Percentiles rank a stretch among this genome's conserved stretches.
Evolutionary conservation across 1,284 basidiomycete genomes (phyloP).

Genomic region (Melampsora abietis-canadensis): DNA sequence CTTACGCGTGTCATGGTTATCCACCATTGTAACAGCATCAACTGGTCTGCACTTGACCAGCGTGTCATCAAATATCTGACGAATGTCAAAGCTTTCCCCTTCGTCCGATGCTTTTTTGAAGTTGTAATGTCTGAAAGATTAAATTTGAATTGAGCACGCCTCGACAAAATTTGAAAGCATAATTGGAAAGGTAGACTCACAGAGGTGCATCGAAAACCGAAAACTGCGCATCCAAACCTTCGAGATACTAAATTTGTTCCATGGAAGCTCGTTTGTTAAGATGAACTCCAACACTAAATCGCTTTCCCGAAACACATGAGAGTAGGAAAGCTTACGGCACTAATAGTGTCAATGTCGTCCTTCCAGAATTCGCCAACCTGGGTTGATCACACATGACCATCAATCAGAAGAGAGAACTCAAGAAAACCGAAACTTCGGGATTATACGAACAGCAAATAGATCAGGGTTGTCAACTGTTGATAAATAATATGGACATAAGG

Average conservation of each 20-base stretch:
- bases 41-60: constrained; percentile 60
- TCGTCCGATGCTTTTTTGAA: constrained; percentile 60
- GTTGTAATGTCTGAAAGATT: constrained; percentile 56
- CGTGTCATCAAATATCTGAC: constrained; percentile 61
- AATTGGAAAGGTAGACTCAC: background rate
- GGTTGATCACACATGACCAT: background rate
- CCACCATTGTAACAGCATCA: constrained; percentile 62
- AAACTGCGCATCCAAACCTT: constrained; percentile 58
- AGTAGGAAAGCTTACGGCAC: constrained; percentile 64
- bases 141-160: background rate
- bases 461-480: constrained; percentile 1
- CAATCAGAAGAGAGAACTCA: too few relatives aligned
- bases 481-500: background rate
- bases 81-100: constrained; percentile 58
- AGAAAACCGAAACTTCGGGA: background rate
- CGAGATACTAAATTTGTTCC: constrained; percentile 50
- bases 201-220: constrained; percentile 61
- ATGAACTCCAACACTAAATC: constrained; percentile 30
- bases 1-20: constrained; percentile 60
- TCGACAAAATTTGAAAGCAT: too few relatives aligned
- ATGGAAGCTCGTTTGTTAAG: constrained; percentile 44
- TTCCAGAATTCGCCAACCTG: constrained; percentile 57
- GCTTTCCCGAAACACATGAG: too few relatives aligned
- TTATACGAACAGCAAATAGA: background rate
- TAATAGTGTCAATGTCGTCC: constrained; percentile 64